Evolutionary conservation across 2,329 filamentous ascomycete genomes (phyloP).

Genomic region (Knoxdaviesia proteae): DNA sequence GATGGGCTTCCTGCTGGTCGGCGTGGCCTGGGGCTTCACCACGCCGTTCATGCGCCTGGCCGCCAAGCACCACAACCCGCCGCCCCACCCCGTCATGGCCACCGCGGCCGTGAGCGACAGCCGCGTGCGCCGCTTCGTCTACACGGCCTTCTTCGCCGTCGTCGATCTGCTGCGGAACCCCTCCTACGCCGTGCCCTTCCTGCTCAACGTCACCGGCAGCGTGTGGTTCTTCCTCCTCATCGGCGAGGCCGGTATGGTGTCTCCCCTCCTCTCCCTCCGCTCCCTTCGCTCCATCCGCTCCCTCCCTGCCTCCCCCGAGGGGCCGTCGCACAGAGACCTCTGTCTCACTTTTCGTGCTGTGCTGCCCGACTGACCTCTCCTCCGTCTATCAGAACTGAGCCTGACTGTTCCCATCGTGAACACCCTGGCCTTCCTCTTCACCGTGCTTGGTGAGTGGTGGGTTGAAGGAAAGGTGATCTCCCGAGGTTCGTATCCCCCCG

Average conservation of each 20-base stretch:
- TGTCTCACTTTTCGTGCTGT: conserved; percentile 3
- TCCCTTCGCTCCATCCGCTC: background rate
- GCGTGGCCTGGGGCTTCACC: conserved; percentile 80
- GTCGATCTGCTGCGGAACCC: conserved; percentile 62
- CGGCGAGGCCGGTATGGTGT: conserved; percentile 60
- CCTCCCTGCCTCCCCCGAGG: background rate
- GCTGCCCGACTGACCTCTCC: background rate
- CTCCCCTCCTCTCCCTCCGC: background rate
- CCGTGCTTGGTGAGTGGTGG: conserved; percentile 85
- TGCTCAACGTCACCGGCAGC: conserved; percentile 79
- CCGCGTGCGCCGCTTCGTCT: conserved; percentile 40
- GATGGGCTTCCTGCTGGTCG: conserved; percentile 75
- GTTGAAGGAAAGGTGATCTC: conserved; percentile 82
- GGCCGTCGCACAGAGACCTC: background rate
- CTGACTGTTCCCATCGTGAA: conserved; percentile 91
- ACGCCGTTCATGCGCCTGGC: conserved; percentile 82
- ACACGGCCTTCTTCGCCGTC: conserved; percentile 51
- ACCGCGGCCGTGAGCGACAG: conserved; percentile 29
- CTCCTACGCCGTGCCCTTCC: conserved; percentile 62
- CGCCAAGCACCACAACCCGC: conserved; percentile 51
- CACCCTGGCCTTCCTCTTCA: conserved; percentile 87
- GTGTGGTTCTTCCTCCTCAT: conserved; percentile 94
- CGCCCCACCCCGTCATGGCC: conserved; percentile 32
- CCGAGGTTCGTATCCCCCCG: conserved; percentile 32
- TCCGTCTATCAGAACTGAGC: conserved; percentile 46